These are phyloP conservation scores for Cladosporium sp. DNA, from an alignment of 2,329 filamentous ascomycete species.

Conservation along the genomic window DNA sequence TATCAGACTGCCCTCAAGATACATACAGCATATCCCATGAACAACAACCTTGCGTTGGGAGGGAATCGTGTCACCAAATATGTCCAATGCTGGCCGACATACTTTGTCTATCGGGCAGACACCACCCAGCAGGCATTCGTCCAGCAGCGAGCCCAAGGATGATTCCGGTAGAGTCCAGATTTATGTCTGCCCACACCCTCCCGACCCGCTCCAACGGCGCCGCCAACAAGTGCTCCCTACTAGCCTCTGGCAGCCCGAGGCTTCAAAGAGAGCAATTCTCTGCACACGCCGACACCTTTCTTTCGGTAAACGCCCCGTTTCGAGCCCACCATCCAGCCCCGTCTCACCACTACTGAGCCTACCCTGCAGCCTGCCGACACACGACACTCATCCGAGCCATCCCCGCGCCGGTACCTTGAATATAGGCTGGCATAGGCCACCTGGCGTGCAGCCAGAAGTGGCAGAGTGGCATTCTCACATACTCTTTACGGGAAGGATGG, in stretches of 20 bases:
- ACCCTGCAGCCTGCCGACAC: neutral
- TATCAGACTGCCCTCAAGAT: too few relatives aligned
- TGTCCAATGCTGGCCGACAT: too few relatives aligned
- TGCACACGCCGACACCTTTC: neutral
- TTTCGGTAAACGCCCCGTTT: neutral
- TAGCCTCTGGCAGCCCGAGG: constrained; percentile 7
- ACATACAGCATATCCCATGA: too few relatives aligned
- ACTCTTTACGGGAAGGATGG: neutral
- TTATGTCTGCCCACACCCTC: neutral
- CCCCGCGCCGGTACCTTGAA: neutral
- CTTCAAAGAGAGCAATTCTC: constrained; percentile 1
- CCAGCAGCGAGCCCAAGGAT: neutral
- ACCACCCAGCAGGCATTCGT: too few relatives aligned
- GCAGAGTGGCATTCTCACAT: neutral
- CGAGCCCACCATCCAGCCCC: neutral
- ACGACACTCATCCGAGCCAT: constrained; percentile 1
- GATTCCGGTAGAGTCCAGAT: neutral
- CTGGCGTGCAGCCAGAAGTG: neutral
- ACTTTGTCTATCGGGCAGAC: too few relatives aligned
- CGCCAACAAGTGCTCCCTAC: neutral
- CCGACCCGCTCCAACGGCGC: constrained; percentile 1
- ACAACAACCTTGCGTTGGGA: too few relatives aligned
- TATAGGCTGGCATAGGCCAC: neutral
- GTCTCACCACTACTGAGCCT: neutral
- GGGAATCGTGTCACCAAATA: too few relatives aligned